Evolutionary conservation across 495 filamentous ascomycete genomes (phyloP).

Genomic region (Melanomma pulvis-pyrius): DNA sequence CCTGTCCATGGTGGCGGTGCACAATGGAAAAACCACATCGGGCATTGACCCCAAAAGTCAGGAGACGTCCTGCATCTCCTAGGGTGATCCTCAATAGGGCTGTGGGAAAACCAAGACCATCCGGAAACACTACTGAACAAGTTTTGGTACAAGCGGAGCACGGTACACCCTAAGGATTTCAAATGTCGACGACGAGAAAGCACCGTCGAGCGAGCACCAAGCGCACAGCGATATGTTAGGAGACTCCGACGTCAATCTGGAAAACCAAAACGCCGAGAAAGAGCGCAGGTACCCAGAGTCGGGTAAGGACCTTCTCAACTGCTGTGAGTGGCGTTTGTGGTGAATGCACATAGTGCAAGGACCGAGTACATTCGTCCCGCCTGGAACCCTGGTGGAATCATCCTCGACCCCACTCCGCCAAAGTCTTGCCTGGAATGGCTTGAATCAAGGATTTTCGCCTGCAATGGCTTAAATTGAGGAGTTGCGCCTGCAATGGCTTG

Average conservation of each 20-base stretch:
- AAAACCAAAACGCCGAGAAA: not conserved
- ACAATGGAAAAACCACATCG: not conserved
- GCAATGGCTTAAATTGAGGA: not conserved
- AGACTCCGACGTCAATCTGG: not conserved
- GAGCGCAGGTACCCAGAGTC: not conserved
- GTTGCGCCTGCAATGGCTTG: not conserved
- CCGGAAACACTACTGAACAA: not conserved
- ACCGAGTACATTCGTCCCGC: not conserved
- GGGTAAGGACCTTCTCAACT: not conserved
- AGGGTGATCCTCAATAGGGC: not conserved
- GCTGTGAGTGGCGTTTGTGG: not conserved
- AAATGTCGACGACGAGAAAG: not conserved
- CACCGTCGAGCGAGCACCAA: not conserved
- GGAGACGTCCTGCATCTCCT: slow-evolving; percentile 14
- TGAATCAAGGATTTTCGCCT: not conserved
- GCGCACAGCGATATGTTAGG: not conserved
- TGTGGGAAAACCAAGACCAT: not conserved
- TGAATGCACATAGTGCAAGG: not conserved
- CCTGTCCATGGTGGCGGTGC: not conserved
- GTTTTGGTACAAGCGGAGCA: not conserved
- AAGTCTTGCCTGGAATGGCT: not conserved
- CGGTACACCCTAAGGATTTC: not conserved
- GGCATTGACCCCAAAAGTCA: too few relatives aligned
- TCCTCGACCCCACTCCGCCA: not conserved
- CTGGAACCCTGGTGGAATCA: not conserved